A percentile compares a stretch with the other conserved stretches of the same genome.
phyloP scores from a whole-genome alignment of 805 yeast genomes.

The Ogataea kodamae region DNA sequence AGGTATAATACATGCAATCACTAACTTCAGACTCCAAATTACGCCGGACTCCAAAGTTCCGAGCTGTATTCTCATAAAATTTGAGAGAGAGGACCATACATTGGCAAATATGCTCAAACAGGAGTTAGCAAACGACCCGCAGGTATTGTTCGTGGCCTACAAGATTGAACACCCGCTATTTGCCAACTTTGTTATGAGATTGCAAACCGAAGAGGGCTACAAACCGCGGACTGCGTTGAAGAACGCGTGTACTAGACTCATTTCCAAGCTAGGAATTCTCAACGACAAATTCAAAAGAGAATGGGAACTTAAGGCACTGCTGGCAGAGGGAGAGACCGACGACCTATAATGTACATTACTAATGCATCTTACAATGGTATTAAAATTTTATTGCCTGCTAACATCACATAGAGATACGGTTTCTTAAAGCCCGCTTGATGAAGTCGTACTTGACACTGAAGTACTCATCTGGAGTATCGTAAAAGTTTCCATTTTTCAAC shows the following conservation, averaged over 20 bases:
- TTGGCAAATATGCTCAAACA: conserved; percentile 85
- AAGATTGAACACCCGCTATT: conserved; percentile 97
- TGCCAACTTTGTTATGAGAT: conserved; percentile 89
- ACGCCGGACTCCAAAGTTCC: conserved; percentile 95
- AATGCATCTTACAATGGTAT: conserved; percentile 3
- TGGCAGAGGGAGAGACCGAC: conserved; percentile 51
- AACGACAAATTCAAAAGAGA: conserved; percentile 81
- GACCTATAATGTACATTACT: conserved; percentile 16
- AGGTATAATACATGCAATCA: conserved; percentile 28
- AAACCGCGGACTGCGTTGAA: conserved; percentile 86
- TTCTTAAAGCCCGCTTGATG: conserved; percentile 65
- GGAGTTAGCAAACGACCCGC: conserved; percentile 78
- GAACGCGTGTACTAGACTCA: conserved; percentile 82
- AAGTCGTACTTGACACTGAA: conserved; percentile 48
- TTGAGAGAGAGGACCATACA: conserved; percentile 97
- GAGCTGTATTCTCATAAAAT: conserved; percentile 86
- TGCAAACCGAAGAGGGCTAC: conserved; percentile 94
- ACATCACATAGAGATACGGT: conserved; percentile 27
- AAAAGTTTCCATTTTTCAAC: conserved; percentile 41
- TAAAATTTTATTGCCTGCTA: conserved; percentile 7
- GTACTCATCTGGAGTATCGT: conserved; percentile 41
- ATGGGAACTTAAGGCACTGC: conserved; percentile 83
- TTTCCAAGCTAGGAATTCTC: conserved; percentile 71
- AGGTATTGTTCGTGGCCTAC: conserved; percentile 95
- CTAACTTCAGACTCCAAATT: conserved; percentile 56